Conservation (phyloP, 805 yeast genomes). For the Candida palmyrensis region DNA sequence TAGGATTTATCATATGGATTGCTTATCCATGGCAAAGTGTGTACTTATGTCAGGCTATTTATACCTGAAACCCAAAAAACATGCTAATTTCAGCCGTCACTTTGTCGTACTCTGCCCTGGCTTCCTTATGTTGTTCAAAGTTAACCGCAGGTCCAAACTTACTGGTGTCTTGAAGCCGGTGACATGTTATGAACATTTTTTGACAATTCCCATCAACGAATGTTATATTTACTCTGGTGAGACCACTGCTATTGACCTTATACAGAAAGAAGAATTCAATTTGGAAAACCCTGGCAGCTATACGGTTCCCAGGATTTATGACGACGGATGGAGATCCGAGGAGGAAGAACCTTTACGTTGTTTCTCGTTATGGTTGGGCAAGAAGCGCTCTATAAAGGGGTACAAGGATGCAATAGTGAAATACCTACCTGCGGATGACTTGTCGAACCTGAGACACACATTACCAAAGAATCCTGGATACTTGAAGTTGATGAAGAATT, state of each 20-base stretch:
- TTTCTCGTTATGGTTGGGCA: conserved; percentile 82
- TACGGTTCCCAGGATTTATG: conserved; percentile 64
- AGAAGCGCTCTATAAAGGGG: conserved; percentile 43
- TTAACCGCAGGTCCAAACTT: conserved; percentile 40
- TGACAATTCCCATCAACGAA: conserved; percentile 56
- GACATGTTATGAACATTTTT: conserved; percentile 45
- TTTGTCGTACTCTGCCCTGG: conserved; percentile 71
- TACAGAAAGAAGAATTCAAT: conserved; percentile 41
- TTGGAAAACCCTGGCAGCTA: conserved; percentile 48
- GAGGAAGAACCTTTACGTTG: conserved; percentile 75
- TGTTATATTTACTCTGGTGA: conserved; percentile 77
- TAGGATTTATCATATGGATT: conserved; percentile 47
- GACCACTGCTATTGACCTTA: conserved; percentile 51
- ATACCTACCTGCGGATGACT: conserved; percentile 4
- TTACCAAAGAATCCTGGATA: conserved; percentile 38
- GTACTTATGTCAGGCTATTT: conserved; percentile 62
- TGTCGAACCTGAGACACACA: conserved; percentile 1
- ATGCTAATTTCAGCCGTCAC: conserved; percentile 56
- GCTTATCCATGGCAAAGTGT: conserved; percentile 54
- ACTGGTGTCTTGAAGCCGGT: conserved; percentile 44
- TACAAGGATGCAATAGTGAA: conserved; percentile 9
- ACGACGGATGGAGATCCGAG: conserved; percentile 79
- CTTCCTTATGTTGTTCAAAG: conserved; percentile 51
- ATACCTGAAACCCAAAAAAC: conserved; percentile 66
- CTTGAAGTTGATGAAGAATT: conserved; percentile 41